phyloP scores from a whole-genome alignment of 176 grass and related monocot species.

The Melocanna baccifera region DNA sequence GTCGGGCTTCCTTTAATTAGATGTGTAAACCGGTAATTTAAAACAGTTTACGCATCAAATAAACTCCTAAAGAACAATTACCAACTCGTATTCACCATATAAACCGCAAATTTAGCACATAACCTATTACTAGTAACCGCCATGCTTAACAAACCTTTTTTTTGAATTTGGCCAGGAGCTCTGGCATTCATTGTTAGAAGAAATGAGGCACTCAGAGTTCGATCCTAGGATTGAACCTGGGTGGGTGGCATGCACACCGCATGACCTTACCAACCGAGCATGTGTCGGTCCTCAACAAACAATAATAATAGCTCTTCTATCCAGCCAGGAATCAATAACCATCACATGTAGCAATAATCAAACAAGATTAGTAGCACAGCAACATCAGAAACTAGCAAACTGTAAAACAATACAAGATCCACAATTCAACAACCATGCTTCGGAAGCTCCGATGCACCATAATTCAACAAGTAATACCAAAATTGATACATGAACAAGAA shows the following conservation, averaged over 20 bases:
- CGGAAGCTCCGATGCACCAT: neutral
- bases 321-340: neutral
- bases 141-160: neutral
- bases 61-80: neutral
- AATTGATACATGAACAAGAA: neutral
- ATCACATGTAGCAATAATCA: neutral
- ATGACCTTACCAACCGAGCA: neutral
- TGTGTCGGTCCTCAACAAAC: neutral
- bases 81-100: neutral
- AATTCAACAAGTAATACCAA: neutral
- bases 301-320: neutral
- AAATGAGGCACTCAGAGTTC: no score
- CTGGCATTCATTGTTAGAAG: no score
- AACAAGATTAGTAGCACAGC: neutral
- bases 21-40: conserved; percentile 3
- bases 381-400: neutral
- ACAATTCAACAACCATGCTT: neutral
- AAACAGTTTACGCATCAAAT: neutral
- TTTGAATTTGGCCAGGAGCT: no score
- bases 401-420: neutral
- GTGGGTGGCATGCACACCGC: no score
- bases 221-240: no score
- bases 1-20: neutral
- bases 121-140: neutral
- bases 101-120: neutral